A percentile compares a stretch with the other conserved stretches of the same genome.
Evolutionary conservation across 106 monocot genomes (phyloP).

Genomic region (Dendrobium officinale): DNA sequence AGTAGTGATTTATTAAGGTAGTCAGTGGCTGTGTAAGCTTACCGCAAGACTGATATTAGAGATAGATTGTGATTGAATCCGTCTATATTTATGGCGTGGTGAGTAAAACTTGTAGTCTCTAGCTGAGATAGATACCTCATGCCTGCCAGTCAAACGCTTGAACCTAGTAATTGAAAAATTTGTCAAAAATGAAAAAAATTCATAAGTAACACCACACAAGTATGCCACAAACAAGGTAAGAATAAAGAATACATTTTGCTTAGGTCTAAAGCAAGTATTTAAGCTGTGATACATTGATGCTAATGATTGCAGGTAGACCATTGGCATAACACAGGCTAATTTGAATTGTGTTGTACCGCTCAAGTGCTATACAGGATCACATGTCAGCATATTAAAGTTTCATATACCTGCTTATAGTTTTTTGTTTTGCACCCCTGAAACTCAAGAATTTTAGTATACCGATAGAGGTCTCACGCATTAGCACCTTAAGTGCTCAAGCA

Average conservation of each 20-base stretch:
- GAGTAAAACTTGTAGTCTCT: slow-evolving; percentile 96
- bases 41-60: slow-evolving; percentile 31
- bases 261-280: background rate
- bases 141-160: slow-evolving; percentile 85
- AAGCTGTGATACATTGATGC: background rate
- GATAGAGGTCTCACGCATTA: background rate
- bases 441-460: background rate
- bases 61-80: slow-evolving; percentile 44
- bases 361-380: background rate
- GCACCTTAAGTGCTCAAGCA: background rate
- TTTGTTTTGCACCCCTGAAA: background rate
- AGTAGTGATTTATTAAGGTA: background rate
- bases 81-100: slow-evolving; percentile 85
- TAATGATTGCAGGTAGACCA: background rate
- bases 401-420: background rate
- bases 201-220: background rate
- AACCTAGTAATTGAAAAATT: slow-evolving; percentile 39
- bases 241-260: background rate
- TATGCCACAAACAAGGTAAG: background rate
- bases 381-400: background rate
- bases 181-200: background rate
- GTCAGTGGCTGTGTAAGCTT: background rate
- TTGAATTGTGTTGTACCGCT: background rate
- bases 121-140: slow-evolving; percentile 61
- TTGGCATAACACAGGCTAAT: background rate